These are phyloP conservation scores for Neonectria magnoliae DNA, from an alignment of 2,329 filamentous ascomycete genomes.

Conservation along the genomic window DNA sequence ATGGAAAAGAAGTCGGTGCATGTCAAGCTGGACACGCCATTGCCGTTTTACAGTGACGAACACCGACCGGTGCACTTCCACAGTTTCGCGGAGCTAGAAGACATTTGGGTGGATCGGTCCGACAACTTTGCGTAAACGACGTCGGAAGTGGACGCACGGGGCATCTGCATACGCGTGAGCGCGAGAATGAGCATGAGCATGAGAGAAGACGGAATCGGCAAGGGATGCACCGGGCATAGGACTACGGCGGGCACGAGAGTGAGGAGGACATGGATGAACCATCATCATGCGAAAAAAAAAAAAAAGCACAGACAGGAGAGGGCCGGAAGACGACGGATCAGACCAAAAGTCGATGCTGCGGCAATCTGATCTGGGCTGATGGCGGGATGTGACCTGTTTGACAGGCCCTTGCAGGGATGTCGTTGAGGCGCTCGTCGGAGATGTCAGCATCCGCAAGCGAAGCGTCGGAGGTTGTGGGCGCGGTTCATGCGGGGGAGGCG, in stretches of 20 bases:
- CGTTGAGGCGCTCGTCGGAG: conserved; percentile 18
- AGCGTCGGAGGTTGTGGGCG: conserved; percentile 17
- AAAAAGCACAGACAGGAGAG: conserved; percentile 30
- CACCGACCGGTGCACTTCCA: conserved; percentile 96
- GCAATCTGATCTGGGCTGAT: conserved; percentile 22
- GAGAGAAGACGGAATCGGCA: conserved; percentile 5
- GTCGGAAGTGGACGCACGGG: conserved; percentile 1
- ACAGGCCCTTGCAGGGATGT: conserved; percentile 16
- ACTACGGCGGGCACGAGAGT: conserved; percentile 13
- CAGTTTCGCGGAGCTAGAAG: conserved; percentile 96
- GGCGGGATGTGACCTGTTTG: conserved; percentile 22
- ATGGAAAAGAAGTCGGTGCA: conserved; percentile 92
- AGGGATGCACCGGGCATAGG: conserved; percentile 12
- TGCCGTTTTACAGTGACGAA: conserved; percentile 89
- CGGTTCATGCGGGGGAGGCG: conserved; percentile 34
- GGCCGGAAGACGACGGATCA: conserved; percentile 21
- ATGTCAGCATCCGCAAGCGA: conserved; percentile 13
- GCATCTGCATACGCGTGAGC: conserved; percentile 12
- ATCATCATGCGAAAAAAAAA: conserved; percentile 16
- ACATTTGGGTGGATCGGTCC: conserved; percentile 91
- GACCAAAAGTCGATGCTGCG: conserved; percentile 22
- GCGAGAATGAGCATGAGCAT: conserved; percentile 14
- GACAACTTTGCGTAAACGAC: conserved; percentile 86
- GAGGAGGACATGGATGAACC: conserved; percentile 23
- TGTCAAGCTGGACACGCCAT: conserved; percentile 92